Evolutionary conservation across 148 eudicot species (phyloP).

Genomic region (Tetragonia tetragonoides): DNA sequence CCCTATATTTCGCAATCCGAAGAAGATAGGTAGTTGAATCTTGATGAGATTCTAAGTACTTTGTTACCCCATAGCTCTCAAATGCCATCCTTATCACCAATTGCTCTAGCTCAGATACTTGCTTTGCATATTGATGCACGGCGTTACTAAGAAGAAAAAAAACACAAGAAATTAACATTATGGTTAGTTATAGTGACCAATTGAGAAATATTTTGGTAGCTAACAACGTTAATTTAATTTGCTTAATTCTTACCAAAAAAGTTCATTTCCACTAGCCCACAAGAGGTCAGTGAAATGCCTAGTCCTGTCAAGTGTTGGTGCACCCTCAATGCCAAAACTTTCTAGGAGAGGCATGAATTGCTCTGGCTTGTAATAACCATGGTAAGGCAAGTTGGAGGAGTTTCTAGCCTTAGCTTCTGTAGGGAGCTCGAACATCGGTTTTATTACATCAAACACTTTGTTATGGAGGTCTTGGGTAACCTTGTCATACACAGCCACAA

Average conservation of each 20-base stretch:
- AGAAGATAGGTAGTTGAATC: slow-evolving; percentile 40
- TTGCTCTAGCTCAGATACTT: slow-evolving; percentile 34
- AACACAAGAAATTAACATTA: not conserved
- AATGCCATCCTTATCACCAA: slow-evolving; percentile 43
- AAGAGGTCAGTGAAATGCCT: slow-evolving; percentile 42
- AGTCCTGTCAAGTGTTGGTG: slow-evolving; percentile 26
- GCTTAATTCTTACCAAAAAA: slow-evolving; percentile 37
- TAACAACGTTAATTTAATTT: not conserved
- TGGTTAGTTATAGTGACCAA: not conserved
- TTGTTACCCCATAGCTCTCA: slow-evolving; percentile 49
- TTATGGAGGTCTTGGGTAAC: slow-evolving; percentile 31
- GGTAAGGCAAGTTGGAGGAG: slow-evolving; percentile 34
- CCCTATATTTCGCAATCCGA: slow-evolving; percentile 41
- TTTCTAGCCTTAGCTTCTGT: slow-evolving; percentile 38
- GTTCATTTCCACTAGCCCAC: slow-evolving; percentile 51
- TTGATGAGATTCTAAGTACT: slow-evolving; percentile 31
- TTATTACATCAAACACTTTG: slow-evolving; percentile 24
- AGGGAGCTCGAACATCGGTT: slow-evolving; percentile 44
- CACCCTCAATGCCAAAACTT: slow-evolving; percentile 41
- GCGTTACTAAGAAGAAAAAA: slow-evolving; percentile 29
- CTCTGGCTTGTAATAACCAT: slow-evolving; percentile 39
- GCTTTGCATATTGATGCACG: slow-evolving; percentile 35
- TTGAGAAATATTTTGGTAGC: not conserved
- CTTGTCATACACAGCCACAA: slow-evolving; percentile 33
- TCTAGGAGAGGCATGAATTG: slow-evolving; percentile 42